These are phyloP conservation scores for Fusarium longipes DNA, from an alignment of 2,329 filamentous ascomycete species.

Conservation along the genomic window DNA sequence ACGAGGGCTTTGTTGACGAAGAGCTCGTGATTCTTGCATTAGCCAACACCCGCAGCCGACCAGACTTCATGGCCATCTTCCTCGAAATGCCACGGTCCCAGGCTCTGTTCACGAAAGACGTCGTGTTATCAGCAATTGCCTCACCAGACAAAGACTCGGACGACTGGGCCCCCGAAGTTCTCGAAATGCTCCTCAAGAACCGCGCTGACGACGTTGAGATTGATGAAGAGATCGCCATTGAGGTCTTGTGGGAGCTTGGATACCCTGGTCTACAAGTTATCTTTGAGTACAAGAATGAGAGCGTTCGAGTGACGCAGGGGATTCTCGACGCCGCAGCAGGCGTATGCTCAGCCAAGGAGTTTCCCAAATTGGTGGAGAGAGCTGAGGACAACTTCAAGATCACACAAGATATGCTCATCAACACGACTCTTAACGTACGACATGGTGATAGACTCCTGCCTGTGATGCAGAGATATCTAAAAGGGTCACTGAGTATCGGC, in stretches of 20 bases:
- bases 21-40: conserved; percentile 23
- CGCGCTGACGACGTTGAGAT: conserved; percentile 27
- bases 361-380: conserved; percentile 11
- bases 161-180: conserved; percentile 29
- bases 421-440: conserved; percentile 19
- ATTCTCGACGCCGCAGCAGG: conserved; percentile 25
- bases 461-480: conserved; percentile 21
- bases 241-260: conserved; percentile 17
- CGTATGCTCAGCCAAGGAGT: conserved; percentile 26
- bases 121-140: conserved; percentile 21
- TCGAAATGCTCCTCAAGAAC: conserved; percentile 29
- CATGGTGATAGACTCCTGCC: conserved; percentile 27
- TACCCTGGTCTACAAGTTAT: conserved; percentile 22
- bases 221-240: conserved; percentile 23
- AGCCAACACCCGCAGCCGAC: conserved; percentile 20
- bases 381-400: conserved; percentile 28
- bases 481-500: conserved; percentile 10
- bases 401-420: conserved; percentile 32
- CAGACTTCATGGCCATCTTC: conserved; percentile 29
- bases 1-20: conserved; percentile 23
- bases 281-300: conserved; percentile 20
- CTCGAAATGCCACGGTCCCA: conserved; percentile 20
- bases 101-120: conserved; percentile 23
- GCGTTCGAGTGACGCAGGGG: conserved; percentile 18
- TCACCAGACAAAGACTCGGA: conserved; percentile 20